phyloP scores from a whole-genome alignment of 495 filamentous ascomycete species.

The Talaromyces proteolyticus region DNA sequence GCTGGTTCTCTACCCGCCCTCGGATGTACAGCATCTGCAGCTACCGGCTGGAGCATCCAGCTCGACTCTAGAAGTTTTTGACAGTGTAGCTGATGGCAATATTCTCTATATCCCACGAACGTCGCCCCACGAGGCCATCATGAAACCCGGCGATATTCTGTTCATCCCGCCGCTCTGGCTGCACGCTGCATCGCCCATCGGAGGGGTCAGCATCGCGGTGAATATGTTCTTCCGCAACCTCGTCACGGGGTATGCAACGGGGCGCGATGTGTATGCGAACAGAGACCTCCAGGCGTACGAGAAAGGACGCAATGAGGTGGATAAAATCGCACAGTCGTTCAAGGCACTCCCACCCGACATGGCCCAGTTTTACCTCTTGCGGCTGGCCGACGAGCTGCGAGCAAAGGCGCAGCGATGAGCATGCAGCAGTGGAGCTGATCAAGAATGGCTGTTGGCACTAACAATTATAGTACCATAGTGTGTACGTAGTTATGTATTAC shows the following conservation, averaged over 20 bases:
- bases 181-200: slow-evolving; percentile 66
- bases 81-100: slow-evolving; percentile 23
- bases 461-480: too few species aligned
- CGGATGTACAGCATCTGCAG: slow-evolving; percentile 61
- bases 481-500: too few species aligned
- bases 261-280: slow-evolving; percentile 84
- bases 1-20: slow-evolving; percentile 72
- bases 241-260: slow-evolving; percentile 61
- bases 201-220: slow-evolving; percentile 63
- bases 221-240: slow-evolving; percentile 83
- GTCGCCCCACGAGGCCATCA: slow-evolving; percentile 58
- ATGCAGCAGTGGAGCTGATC: background rate
- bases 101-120: slow-evolving; percentile 42
- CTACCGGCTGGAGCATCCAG: slow-evolving; percentile 76
- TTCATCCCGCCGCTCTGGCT: slow-evolving; percentile 80
- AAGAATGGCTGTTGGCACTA: background rate
- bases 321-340: slow-evolving; percentile 62
- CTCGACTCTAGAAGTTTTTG: slow-evolving; percentile 68
- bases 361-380: slow-evolving; percentile 66
- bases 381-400: slow-evolving; percentile 66
- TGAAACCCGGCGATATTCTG: slow-evolving; percentile 68
- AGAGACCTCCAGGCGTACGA: slow-evolving; percentile 81
- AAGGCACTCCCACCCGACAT: slow-evolving; percentile 59
- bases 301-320: slow-evolving; percentile 66
- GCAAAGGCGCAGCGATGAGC: slow-evolving; percentile 22